phyloP scores from a whole-genome alignment of 192 early-diverging fungal species.

The Linnemannia schmuckeri region DNA sequence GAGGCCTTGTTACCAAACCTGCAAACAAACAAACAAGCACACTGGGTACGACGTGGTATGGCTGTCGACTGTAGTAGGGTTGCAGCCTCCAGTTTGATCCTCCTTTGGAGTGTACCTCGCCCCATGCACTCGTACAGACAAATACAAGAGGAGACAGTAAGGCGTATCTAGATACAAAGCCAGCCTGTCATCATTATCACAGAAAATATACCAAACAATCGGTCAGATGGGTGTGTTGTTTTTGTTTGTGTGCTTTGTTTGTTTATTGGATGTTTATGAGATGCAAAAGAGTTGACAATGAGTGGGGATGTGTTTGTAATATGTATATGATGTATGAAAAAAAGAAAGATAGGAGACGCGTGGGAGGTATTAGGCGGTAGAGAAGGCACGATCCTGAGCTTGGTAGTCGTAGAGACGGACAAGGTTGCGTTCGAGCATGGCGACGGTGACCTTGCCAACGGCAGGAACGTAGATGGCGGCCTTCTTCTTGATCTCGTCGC shows the following conservation, averaged over 20 bases:
- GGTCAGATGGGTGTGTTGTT: neutral
- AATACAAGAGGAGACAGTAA: neutral
- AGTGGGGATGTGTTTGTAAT: neutral
- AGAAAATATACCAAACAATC: neutral
- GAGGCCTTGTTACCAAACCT: neutral
- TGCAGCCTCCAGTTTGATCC: no score
- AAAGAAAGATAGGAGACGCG: neutral
- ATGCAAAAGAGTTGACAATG: neutral
- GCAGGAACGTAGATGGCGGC: conserved; percentile 96
- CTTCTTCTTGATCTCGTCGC: conserved; percentile 89
- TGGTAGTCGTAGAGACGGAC: conserved; percentile 88
- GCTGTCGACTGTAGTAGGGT: no score
- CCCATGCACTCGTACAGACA: neutral
- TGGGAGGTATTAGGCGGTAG: conserved; percentile 8
- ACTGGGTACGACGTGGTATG: neutral
- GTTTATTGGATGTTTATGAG: neutral
- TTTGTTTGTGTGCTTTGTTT: neutral
- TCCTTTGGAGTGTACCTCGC: no score
- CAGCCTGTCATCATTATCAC: neutral
- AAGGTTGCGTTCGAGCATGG: conserved; percentile 98
- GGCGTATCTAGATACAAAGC: neutral
- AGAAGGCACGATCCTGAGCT: conserved; percentile 24
- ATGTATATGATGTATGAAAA: neutral
- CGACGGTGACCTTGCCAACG: conserved; percentile 98
- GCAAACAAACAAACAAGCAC: neutral